Base-by-base conservation (phyloP, 2,329 filamentous ascomycete genomes). In the Cadophora luteo-olivacea region DNA sequence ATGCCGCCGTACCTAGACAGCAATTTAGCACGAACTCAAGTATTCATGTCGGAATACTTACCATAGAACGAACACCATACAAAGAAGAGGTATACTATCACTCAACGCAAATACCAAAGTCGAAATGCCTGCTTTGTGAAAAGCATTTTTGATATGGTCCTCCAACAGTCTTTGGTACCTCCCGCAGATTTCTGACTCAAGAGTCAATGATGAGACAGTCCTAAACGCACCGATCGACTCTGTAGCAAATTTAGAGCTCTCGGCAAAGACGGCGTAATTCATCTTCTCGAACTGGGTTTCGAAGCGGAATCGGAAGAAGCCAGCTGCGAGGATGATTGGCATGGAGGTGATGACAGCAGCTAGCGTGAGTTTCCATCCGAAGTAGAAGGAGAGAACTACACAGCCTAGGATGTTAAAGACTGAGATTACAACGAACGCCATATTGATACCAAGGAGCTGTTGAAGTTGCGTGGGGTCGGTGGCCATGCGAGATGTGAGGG, bases 281-380 rank as follows among this genome's bases (percentile, higher is more conserved):
- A 85, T 82, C 58, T 82, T 79, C 62, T 88, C 87, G 63, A 89
- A 87, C 68, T 85, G 81, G 11, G 82, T 78, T 73, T 87, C 85
- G 38, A 85, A 82, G 5, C 82, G 80, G 54, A 88, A 79, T 9
- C 86, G 82, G 70, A 83, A 78, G 69, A 83, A 87, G 14, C 71
- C 69, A 25, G 69, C 83, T 3, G 78, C 72, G 2, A 87, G 78
- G 3, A 86, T 82, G 16, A 84, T 77, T 1, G 86, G 86, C 64
- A 87, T 76, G 0, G 83, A 81, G 0, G 91, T 87, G 72, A 88
- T 90, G 16, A 89, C 81, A 0, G 87, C 85, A 0, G 94, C 89
- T 0, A 93, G 80, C 0, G 90, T 87, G 14, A 95, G 82, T 77
- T 93, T 94, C 92, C 92, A 94, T 1, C 90, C 90, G 76, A 91